Percentiles rank a stretch among this genome's conserved stretches.
phyloP scores from a whole-genome alignment of 345 rosid species.

The Cardiospermum halicacabum region DNA sequence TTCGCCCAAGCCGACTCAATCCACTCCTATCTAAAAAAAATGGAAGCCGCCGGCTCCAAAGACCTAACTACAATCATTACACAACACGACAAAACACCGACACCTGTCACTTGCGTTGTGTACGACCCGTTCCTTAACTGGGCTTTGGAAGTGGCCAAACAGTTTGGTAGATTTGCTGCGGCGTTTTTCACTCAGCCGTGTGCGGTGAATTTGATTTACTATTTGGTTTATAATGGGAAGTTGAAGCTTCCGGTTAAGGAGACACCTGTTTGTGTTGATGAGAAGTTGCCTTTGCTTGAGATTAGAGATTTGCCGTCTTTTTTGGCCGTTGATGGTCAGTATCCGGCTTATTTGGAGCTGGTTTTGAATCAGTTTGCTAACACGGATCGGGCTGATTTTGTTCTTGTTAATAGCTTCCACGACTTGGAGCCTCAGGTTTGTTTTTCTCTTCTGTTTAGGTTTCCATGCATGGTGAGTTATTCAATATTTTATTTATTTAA shows the following conservation, averaged over 20 bases:
- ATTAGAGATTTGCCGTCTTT: conserved; percentile 55
- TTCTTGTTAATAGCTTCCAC: conserved; percentile 41
- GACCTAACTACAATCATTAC: conserved; percentile 40
- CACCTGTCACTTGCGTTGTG: conserved; percentile 45
- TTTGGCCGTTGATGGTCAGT: conserved; percentile 32
- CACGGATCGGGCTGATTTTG: conserved; percentile 35
- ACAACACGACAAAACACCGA: conserved; percentile 20
- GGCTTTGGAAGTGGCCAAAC: conserved; percentile 60
- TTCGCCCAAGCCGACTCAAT: conserved; percentile 19
- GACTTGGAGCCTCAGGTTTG: conserved; percentile 44
- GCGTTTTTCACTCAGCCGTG: conserved; percentile 70
- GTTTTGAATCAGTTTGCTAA: conserved; percentile 48
- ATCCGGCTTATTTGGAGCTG: conserved; percentile 51
- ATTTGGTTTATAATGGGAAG: conserved; percentile 30
- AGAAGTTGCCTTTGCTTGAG: conserved; percentile 42
- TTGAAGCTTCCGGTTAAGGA: conserved; percentile 38
- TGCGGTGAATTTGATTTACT: conserved; percentile 51
- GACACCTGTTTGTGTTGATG: conserved; percentile 23
- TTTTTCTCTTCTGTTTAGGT: not conserved
- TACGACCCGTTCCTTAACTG: conserved; percentile 64
- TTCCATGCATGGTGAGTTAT: too few species aligned
- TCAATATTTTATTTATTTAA: not conserved
- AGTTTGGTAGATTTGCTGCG: conserved; percentile 44
- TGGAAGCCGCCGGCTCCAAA: conserved; percentile 40
- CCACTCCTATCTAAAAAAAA: conserved; percentile 28